These are phyloP conservation scores for Herpetospermum pedunculosum DNA, from an alignment of 306 rosid species.

Conservation along the genomic window DNA sequence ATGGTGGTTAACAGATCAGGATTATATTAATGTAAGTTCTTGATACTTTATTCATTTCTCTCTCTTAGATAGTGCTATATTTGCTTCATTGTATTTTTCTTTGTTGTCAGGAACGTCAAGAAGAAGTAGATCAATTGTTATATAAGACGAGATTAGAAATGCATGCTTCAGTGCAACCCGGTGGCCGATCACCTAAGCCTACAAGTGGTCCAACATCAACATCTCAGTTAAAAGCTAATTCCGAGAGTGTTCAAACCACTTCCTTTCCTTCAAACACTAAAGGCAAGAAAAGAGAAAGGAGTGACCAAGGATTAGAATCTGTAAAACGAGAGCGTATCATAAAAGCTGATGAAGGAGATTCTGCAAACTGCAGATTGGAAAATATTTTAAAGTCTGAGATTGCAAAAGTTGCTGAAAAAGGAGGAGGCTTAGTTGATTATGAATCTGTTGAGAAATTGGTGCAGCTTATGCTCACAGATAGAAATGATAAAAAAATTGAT, in stretches of 20 bases:
- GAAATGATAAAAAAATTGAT: conserved; percentile 60
- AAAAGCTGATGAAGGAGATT: conserved; percentile 68
- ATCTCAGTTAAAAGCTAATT: conserved; percentile 56
- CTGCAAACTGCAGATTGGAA: conserved; percentile 45
- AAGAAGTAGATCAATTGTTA: conserved; percentile 69
- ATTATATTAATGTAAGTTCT: conserved; percentile 61
- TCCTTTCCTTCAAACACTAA: conserved; percentile 51
- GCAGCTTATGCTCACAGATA: conserved; percentile 68
- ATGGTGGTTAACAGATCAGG: conserved; percentile 82
- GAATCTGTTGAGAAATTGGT: conserved; percentile 66
- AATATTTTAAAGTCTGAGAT: conserved; percentile 54
- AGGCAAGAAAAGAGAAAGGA: conserved; percentile 81
- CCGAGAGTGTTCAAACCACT: conserved; percentile 59
- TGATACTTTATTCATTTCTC: not conserved
- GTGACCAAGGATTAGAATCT: conserved; percentile 60
- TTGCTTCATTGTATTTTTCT: not conserved
- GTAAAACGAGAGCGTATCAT: conserved; percentile 54
- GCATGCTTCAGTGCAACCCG: conserved; percentile 65
- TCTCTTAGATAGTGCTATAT: not conserved
- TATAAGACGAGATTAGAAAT: conserved; percentile 52
- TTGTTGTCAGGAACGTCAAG: conserved; percentile 66
- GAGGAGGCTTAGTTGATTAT: conserved; percentile 72
- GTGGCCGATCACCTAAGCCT: conserved; percentile 84
- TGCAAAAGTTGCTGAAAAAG: conserved; percentile 74
- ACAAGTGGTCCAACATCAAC: conserved; percentile 63